These are phyloP conservation scores for Arthroderma uncinatum DNA, from an alignment of 2,329 filamentous ascomycete genomes.

Conservation along the genomic window DNA sequence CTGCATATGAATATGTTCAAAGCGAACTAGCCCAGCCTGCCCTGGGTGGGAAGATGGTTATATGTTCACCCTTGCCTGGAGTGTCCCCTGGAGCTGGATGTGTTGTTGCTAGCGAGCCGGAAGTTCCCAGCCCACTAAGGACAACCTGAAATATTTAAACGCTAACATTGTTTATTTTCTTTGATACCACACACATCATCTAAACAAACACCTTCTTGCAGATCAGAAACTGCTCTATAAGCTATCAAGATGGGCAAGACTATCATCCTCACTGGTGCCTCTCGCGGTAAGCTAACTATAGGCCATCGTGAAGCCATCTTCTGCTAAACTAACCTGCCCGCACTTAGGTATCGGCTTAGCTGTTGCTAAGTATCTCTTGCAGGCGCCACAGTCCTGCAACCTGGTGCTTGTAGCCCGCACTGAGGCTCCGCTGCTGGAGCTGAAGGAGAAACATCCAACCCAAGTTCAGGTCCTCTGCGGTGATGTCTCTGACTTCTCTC, in stretches of 20 bases:
- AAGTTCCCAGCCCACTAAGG: no score
- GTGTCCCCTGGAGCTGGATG: not conserved
- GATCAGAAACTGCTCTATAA: not conserved
- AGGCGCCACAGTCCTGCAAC: constrained; percentile 39
- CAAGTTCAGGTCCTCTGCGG: constrained; percentile 47
- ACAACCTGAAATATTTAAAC: no score
- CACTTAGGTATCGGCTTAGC: constrained; percentile 50
- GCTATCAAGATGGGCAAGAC: constrained; percentile 39
- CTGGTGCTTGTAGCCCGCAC: constrained; percentile 50
- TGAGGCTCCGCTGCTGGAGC: constrained; percentile 41
- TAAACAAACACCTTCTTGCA: not conserved
- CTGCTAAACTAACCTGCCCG: constrained; percentile 4
- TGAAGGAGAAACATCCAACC: constrained; percentile 43
- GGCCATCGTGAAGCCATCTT: not conserved
- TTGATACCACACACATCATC: not conserved
- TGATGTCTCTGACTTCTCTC: constrained; percentile 44
- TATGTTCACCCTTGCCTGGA: no score
- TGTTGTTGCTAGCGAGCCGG: not conserved
- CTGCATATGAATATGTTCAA: no score
- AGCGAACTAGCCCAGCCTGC: no score
- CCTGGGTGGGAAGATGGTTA: no score
- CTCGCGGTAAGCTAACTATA: constrained; percentile 39
- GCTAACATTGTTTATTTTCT: not conserved
- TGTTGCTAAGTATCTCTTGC: constrained; percentile 49
- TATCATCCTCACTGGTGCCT: constrained; percentile 59